Conservation (phyloP, 2,329 filamentous ascomycete genomes). For the Phialophora verrucosa region DNA sequence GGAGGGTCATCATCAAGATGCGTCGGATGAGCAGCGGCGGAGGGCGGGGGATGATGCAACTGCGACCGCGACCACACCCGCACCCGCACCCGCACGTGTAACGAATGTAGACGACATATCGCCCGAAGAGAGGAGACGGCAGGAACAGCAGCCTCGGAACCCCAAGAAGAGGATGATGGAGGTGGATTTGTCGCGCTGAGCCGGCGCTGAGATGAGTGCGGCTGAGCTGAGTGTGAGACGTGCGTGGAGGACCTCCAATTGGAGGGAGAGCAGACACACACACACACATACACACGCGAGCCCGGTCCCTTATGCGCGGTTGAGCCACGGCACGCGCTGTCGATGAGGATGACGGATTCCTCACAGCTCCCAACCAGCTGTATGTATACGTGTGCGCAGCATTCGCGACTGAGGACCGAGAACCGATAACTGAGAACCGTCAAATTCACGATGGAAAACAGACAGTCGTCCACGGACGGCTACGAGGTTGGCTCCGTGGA, state of each 20-base stretch:
- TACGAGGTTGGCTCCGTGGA: not conserved
- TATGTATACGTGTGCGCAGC: too few relatives aligned
- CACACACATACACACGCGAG: not conserved
- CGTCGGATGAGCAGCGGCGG: slow-evolving; percentile 35
- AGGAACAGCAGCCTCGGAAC: slow-evolving; percentile 49
- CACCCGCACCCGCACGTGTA: too few relatives aligned
- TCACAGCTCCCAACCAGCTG: not conserved
- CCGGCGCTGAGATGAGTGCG: not conserved
- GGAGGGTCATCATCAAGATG: slow-evolving; percentile 68
- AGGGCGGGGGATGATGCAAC: slow-evolving; percentile 10
- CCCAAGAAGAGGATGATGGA: slow-evolving; percentile 58
- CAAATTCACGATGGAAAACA: not conserved
- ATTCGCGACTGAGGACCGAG: not conserved
- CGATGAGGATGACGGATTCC: not conserved
- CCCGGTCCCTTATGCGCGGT: not conserved
- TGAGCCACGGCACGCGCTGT: too few relatives aligned
- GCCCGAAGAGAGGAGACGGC: slow-evolving; percentile 47
- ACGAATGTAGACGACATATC: slow-evolving; percentile 49
- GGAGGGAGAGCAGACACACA: not conserved
- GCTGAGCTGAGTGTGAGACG: not conserved
- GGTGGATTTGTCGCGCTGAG: slow-evolving; percentile 28
- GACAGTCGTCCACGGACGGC: not conserved
- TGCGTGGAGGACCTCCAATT: not conserved
- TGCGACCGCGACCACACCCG: too few relatives aligned
- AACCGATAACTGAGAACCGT: not conserved